Percentiles rank a stretch among this genome's conserved stretches.
Evolutionary conservation across 1,284 basidiomycete species (phyloP).

Genomic region (Trichosporon faecale): DNA sequence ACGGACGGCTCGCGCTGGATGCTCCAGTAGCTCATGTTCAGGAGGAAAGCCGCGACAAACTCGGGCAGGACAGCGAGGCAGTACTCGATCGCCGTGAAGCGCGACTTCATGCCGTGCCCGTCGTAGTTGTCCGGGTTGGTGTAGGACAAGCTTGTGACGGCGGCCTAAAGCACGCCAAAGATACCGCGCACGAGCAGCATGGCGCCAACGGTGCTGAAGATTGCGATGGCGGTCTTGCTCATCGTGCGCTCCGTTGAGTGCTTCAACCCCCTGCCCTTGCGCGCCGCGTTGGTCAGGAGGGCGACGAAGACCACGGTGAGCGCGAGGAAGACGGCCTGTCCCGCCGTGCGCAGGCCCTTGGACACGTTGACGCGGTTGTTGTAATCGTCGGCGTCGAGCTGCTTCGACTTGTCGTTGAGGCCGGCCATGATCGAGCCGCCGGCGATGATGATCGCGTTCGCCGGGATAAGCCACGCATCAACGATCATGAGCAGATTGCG

Average conservation of each 20-base stretch:
- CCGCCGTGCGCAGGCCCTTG: constrained; percentile 28
- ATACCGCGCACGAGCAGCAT: constrained; percentile 32
- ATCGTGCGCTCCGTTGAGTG: neutral
- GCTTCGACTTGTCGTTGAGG: neutral
- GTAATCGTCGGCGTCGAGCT: neutral
- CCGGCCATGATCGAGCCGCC: constrained; percentile 30
- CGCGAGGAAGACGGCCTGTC: constrained; percentile 35
- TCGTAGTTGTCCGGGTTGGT: constrained; percentile 28
- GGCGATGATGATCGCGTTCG: constrained; percentile 36
- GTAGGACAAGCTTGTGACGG: constrained; percentile 13
- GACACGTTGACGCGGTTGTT: constrained; percentile 14
- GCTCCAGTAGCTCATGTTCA: constrained; percentile 17
- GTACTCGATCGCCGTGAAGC: constrained; percentile 24
- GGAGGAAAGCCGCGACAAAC: constrained; percentile 18
- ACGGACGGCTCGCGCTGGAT: constrained; percentile 4
- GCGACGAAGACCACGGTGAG: constrained; percentile 29
- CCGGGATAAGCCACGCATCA: constrained; percentile 28
- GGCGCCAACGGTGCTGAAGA: constrained; percentile 24
- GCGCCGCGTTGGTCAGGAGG: constrained; percentile 19
- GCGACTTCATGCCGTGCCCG: constrained; percentile 17
- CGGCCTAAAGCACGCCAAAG: constrained; percentile 35
- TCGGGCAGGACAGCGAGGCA: constrained; percentile 24
- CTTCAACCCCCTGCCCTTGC: constrained; percentile 6
- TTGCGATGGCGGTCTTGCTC: constrained; percentile 5
- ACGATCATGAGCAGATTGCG: constrained; percentile 18